Percentiles rank a stretch among this genome's conserved stretches.
phyloP scores from a whole-genome alignment of 192 early-diverging fungal species.

The Martensiomyces pterosporus region DNA sequence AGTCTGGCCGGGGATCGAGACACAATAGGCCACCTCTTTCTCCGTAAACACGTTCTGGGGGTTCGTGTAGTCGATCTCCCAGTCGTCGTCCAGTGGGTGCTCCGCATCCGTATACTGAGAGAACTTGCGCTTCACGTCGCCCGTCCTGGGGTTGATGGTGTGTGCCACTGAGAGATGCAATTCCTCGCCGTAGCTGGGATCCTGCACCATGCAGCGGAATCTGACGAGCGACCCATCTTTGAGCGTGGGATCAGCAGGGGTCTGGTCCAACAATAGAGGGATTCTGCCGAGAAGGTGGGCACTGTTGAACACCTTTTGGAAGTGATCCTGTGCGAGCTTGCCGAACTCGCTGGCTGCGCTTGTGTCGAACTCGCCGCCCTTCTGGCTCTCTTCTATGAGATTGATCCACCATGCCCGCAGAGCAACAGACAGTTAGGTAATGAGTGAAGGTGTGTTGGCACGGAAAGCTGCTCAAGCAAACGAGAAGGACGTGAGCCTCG shows the following conservation, averaged over 20 bases:
- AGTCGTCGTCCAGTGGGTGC: conserved; percentile 26
- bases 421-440: no score
- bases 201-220: conserved; percentile 81
- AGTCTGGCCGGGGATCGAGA: conserved; percentile 66
- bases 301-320: conserved; percentile 19
- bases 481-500: no score
- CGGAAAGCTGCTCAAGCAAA: no score
- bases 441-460: no score
- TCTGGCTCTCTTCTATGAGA: conserved; percentile 5
- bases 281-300: conserved; percentile 13
- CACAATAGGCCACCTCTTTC: conserved; percentile 62
- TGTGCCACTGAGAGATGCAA: conserved; percentile 42
- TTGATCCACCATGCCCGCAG: no score
- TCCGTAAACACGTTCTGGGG: conserved; percentile 54
- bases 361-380: neutral
- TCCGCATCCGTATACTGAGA: conserved; percentile 49
- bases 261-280: conserved; percentile 17
- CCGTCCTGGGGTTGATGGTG: conserved; percentile 25
- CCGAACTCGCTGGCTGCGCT: conserved; percentile 15
- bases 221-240: conserved; percentile 53
- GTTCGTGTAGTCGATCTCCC: conserved; percentile 41
- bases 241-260: neutral
- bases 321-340: conserved; percentile 21
- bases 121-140: conserved; percentile 33
- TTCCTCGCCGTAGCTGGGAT: conserved; percentile 70